Conservation (phyloP, 495 filamentous ascomycete species). For the Aspergillus asperescens region DNA sequence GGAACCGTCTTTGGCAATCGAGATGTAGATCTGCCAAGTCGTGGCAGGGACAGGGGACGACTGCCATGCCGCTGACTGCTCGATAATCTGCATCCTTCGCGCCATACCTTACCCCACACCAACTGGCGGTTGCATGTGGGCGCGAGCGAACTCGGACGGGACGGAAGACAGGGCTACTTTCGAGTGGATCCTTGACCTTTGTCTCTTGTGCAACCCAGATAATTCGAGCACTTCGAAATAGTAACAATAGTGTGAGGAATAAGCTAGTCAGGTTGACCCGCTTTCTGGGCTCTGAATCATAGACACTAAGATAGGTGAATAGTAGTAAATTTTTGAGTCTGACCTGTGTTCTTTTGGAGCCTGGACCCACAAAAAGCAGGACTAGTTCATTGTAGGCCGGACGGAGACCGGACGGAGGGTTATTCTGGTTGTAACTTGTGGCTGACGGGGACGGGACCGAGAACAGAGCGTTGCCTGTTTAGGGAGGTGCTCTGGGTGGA, state of each 20-base stretch:
- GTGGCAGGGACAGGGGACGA: neutral
- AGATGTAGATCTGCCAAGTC: constrained; percentile 21
- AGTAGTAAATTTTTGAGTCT: too few relatives aligned
- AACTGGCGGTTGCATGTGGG: neutral
- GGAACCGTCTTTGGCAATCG: constrained; percentile 23
- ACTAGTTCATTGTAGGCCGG: neutral
- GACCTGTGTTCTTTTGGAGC: too few relatives aligned
- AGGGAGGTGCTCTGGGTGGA: neutral
- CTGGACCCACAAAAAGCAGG: too few relatives aligned
- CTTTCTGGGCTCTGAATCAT: neutral
- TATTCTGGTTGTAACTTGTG: too few relatives aligned
- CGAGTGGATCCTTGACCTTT: neutral
- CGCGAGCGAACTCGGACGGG: neutral
- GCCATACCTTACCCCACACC: constrained; percentile 6
- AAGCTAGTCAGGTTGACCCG: constrained; percentile 2
- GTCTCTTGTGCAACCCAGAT: neutral
- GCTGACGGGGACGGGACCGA: too few relatives aligned
- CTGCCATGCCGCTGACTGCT: neutral
- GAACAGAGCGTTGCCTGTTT: neutral
- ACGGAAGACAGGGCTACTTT: too few relatives aligned
- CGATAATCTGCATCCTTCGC: neutral
- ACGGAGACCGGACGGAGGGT: too few relatives aligned
- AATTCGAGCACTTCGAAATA: neutral
- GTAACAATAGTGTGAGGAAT: too few relatives aligned
- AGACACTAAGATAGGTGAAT: too few relatives aligned